Evolutionary conservation across 2,329 filamentous ascomycete species (phyloP).

Genomic region (Beauveria pseudobassiana): DNA sequence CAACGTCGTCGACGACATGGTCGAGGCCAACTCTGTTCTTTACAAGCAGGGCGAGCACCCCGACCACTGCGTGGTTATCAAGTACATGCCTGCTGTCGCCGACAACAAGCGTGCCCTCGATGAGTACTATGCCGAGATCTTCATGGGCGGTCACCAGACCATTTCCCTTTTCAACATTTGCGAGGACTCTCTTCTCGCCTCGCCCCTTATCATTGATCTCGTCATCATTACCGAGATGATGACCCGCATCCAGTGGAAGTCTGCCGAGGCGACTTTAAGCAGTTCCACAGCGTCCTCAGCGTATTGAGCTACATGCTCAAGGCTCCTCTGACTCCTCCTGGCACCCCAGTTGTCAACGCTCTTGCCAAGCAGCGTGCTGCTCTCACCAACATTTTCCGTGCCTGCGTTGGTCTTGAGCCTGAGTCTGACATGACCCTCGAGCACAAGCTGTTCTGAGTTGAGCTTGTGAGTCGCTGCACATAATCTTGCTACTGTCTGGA

Average conservation of each 20-base stretch:
- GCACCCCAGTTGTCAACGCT: constrained; percentile 91
- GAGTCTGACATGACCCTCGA: constrained; percentile 99
- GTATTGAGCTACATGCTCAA: constrained; percentile 98
- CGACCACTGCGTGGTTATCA: constrained; percentile 98
- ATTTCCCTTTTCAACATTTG: constrained; percentile 98
- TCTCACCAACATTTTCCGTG: constrained; percentile 96
- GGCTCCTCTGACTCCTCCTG: constrained; percentile 87
- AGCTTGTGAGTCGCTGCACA: background rate
- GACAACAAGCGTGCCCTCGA: constrained; percentile 98
- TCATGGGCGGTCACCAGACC: constrained; percentile 96
- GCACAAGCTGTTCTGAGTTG: constrained; percentile 80
- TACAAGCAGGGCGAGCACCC: constrained; percentile 92
- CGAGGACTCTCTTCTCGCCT: constrained; percentile 94
- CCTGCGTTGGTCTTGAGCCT: constrained; percentile 90
- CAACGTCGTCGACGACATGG: constrained; percentile 99
- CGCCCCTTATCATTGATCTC: constrained; percentile 93
- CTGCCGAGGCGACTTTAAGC: constrained; percentile 65
- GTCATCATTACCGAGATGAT: constrained; percentile 93
- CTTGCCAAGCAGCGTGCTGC: constrained; percentile 93
- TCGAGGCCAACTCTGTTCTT: constrained; percentile 84
- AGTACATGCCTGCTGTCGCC: constrained; percentile 98
- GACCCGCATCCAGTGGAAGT: constrained; percentile 94
- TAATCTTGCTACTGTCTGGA: background rate
- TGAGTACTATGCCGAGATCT: constrained; percentile 99
- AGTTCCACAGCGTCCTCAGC: constrained; percentile 94